Evolutionary conservation across 2,329 filamentous ascomycete species (phyloP), one percentile per base, ranked within the genome.

Genomic region (Fusarium sp.): DNA sequence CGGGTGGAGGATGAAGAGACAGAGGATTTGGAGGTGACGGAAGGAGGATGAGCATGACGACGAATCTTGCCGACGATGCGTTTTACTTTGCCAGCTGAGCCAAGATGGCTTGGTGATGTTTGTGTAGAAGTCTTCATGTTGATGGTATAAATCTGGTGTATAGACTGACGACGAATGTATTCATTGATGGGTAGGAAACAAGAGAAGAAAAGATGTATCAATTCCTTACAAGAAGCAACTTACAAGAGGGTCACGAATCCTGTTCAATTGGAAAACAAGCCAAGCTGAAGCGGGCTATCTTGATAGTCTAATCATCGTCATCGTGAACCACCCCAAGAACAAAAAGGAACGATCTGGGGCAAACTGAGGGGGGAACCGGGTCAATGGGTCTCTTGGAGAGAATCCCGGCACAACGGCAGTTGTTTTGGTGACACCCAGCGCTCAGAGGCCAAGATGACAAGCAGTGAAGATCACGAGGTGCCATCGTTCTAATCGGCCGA

Each of bases 1-100:
- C 57, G 54, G n/a, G 54, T 39, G 11, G 73, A 76, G 57, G 73
- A 76, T 18, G 50, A 24, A 20, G 73, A 74, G 20, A 18, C 22
- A 14, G 65, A 67, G 11, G 71, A 67, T 13, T 41, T 43, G 58
- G 37, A 39, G 18, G 41, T 9, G 45, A 41, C 62, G n/a, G 57
- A 59, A 6, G 69, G 59, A 39, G 72, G 63, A 16, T 72, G 65
- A n/a, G 75, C 52, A 27, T 77, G 75, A 27, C 65, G 76, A 43
- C 73, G 71, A 39, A 77, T 71, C 50, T 76, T 77, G 56, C 75
- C 73, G 22, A 77, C 74, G 16, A 77, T 62, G 27, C 72, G 71
- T 48, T 77, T 76, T 59, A 77, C 76, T 60, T 69, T 74, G 62
- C 71, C 72, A 37, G 52, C 31, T 27, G 69, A 50, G 20, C 56